Conservation (phyloP, 192 early-diverging fungal species). For the Dimargaris cristalligena region DNA sequence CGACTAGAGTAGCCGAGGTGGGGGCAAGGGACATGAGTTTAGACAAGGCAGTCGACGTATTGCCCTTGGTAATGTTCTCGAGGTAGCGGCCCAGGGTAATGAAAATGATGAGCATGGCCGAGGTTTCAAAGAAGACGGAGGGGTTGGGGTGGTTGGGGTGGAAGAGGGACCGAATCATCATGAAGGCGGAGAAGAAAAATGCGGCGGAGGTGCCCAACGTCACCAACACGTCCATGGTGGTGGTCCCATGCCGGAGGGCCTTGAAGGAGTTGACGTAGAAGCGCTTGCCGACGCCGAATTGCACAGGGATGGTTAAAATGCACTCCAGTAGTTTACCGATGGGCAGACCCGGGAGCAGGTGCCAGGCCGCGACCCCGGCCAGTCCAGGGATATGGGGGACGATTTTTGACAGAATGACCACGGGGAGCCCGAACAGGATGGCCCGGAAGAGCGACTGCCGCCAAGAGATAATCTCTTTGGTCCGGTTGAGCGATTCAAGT, state of each 20-base stretch:
- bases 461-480: slow-evolving; percentile 76
- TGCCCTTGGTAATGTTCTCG: slow-evolving; percentile 89
- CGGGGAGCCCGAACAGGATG: slow-evolving; percentile 61
- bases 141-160: slow-evolving; percentile 32
- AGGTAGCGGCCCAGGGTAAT: slow-evolving; percentile 82
- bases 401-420: slow-evolving; percentile 45
- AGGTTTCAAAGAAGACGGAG: slow-evolving; percentile 88
- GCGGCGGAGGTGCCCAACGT: slow-evolving; percentile 71
- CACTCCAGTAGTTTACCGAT: slow-evolving; percentile 48
- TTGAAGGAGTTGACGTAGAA: slow-evolving; percentile 70
- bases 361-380: slow-evolving; percentile 13
- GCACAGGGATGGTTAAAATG: slow-evolving; percentile 74
- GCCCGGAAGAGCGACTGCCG: slow-evolving; percentile 41
- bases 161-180: slow-evolving; percentile 49
- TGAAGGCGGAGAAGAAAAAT: slow-evolving; percentile 64
- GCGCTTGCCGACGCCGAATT: slow-evolving; percentile 68
- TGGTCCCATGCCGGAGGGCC: slow-evolving; percentile 58
- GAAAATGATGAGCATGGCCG: slow-evolving; percentile 82
- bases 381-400: slow-evolving; percentile 22
- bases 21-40: slow-evolving; percentile 82
- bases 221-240: slow-evolving; percentile 95
- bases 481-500: slow-evolving; percentile 71
- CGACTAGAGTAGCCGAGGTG: slow-evolving; percentile 42
- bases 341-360: slow-evolving; percentile 44
- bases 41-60: slow-evolving; percentile 73